Conservation (phyloP, 192 early-diverging fungal genomes). For the Spinellus fusiger region DNA sequence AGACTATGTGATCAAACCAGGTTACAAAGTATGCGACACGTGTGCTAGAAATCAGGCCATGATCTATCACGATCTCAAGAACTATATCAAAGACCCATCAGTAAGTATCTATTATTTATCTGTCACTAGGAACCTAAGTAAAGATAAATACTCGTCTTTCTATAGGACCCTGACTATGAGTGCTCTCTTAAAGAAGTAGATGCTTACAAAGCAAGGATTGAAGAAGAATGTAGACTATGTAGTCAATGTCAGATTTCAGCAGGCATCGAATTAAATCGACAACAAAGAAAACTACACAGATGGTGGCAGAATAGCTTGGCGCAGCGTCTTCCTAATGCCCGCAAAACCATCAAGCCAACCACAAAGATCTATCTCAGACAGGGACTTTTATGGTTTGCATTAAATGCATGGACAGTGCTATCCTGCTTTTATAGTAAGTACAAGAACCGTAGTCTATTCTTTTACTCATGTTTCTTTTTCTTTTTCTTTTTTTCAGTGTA, state of each 20-base stretch:
- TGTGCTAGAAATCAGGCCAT: background rate
- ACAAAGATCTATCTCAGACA: background rate
- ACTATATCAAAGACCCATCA: background rate
- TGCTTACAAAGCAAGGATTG: background rate
- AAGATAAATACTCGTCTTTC: no score
- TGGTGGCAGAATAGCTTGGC: background rate
- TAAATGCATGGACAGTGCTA: background rate
- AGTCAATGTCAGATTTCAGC: background rate
- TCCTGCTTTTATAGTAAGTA: background rate
- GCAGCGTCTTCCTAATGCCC: no score
- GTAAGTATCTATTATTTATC: background rate
- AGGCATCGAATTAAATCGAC: background rate
- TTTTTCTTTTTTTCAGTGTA: no score
- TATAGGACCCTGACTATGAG: background rate
- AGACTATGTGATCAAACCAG: background rate
- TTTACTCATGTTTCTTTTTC: background rate
- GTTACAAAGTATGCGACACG: background rate
- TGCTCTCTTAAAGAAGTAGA: background rate
- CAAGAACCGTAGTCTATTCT: background rate
- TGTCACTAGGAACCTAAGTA: no score
- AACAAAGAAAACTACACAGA: background rate
- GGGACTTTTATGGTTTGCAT: background rate
- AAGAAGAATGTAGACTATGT: constrained; percentile 3
- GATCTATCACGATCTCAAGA: background rate
- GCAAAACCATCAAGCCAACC: background rate